Evolutionary conservation across 2,329 filamentous ascomycete genomes (phyloP).

Genomic region (Gliomastix tumulicola): DNA sequence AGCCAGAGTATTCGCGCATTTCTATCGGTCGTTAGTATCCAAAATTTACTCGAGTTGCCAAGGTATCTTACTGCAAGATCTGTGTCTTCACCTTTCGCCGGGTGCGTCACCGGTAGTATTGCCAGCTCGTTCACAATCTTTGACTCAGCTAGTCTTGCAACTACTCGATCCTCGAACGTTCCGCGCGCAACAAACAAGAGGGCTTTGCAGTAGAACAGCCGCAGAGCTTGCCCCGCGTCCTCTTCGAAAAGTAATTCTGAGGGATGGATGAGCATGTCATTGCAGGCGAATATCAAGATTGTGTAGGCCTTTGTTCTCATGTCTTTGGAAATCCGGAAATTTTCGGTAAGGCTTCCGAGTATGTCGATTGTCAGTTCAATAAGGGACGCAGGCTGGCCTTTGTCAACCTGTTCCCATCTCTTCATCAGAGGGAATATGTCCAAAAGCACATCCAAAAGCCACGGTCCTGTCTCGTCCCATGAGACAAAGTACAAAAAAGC

Average conservation of each 20-base stretch:
- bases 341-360: constrained; percentile 7
- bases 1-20: too few relatives aligned
- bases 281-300: constrained; percentile 32
- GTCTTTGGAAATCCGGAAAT: constrained; percentile 1
- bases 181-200: constrained; percentile 28
- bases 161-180: constrained; percentile 19
- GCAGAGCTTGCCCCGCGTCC: constrained; percentile 15
- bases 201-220: constrained; percentile 26
- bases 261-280: constrained; percentile 26
- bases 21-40: too few relatives aligned
- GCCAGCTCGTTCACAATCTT: constrained; percentile 35
- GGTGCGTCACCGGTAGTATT: constrained; percentile 22
- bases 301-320: constrained; percentile 28
- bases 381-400: constrained; percentile 21
- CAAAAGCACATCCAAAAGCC: constrained; percentile 42
- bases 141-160: constrained; percentile 31
- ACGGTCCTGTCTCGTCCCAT: constrained; percentile 33
- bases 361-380: constrained; percentile 29
- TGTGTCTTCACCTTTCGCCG: constrained; percentile 20
- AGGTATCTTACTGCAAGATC: constrained; percentile 8
- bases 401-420: too few relatives aligned
- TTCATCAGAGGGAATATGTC: constrained; percentile 31
- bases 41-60: too few relatives aligned
- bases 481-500: constrained; percentile 20
- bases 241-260: constrained; percentile 20